Base-by-base conservation (phyloP, 2,329 filamentous ascomycete genomes). In the Xylariaceae sp. region DNA sequence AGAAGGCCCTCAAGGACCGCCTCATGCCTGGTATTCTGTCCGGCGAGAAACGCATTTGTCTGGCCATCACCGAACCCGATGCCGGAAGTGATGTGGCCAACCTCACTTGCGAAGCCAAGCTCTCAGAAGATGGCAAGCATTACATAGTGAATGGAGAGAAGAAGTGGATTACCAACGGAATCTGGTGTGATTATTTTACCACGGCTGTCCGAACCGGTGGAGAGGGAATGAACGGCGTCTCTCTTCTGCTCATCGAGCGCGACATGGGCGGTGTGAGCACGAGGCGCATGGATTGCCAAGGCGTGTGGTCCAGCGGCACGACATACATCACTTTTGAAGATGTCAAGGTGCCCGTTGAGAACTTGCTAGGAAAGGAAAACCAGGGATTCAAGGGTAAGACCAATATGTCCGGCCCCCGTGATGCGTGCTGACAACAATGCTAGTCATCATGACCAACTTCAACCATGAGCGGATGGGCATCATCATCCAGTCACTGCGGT, bases 121-220 rank as follows among this genome's bases (percentile, higher is more conserved):
- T 97, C 52, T 89, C 83, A 58, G 89, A 94, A 63, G 94, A 99
- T 65, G 94, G 94, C 67, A 97, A 97, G 79, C 90, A 97, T 76
- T 99, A 95, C 75, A 97, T 97, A 62, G 94, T 99, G 74, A 99
- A 97, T 68, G 94, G 94, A 50, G 93, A 97, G 83, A 97, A 99
- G 88, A 99, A 99, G 77, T 97, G 94, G 93, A 97, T 97, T 73
- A 97, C 93, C 66, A 99, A 99, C 74, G 94, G 94, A 66, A 84
- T 97, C 66, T 97, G 91, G 90, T 83, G 80, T 57, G 94, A 99
- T 72, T 99, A 97, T 78, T 97, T 97, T 79, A 97, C 94, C 50
- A 95, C 90, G 13, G 94, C 93, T 22, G 94, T 99, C 38, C 87
- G 94, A 55, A 99, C 94, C 12, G 91, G 88, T 58, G 87, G 85